Percentiles rank a stretch among this genome's conserved stretches.
Conservation (phyloP, 305 asterid genomes). For the Rubia occidens region DNA sequence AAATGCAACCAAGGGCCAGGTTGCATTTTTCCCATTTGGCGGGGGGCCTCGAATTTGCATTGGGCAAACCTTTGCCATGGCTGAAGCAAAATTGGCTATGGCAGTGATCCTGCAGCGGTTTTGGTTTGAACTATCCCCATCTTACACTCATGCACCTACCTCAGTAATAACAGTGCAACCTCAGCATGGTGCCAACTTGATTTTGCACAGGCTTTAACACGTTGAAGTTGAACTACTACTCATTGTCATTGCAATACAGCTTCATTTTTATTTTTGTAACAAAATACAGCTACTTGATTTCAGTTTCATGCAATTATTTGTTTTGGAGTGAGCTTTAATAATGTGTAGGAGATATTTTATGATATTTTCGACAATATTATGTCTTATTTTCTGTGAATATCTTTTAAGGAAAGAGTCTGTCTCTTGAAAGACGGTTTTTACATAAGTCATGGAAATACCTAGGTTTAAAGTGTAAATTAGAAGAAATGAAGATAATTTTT, state of each 20-base stretch:
- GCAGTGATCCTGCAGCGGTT: slow-evolving; percentile 6
- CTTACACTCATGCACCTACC: not conserved
- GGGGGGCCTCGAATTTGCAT: slow-evolving; percentile 19
- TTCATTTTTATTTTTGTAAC: too few species aligned
- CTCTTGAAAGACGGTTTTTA: too few species aligned
- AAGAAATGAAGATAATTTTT: too few species aligned
- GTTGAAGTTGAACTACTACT: not conserved
- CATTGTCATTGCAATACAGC: too few species aligned
- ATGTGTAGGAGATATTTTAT: too few species aligned
- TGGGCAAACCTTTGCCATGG: slow-evolving; percentile 20
- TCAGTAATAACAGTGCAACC: not conserved
- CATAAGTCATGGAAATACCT: too few species aligned
- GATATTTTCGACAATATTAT: too few species aligned
- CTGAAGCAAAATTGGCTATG: slow-evolving; percentile 17
- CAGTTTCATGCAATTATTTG: too few species aligned
- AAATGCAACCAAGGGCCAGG: slow-evolving; percentile 28
- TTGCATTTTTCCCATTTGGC: slow-evolving; percentile 16
- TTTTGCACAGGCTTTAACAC: not conserved
- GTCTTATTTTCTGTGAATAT: too few species aligned
- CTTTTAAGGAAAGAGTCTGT: not conserved
- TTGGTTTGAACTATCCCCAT: slow-evolving; percentile 6
- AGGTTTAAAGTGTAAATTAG: too few species aligned
- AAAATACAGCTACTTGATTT: too few species aligned
- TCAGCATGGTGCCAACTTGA: slow-evolving; percentile 3
- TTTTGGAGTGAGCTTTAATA: too few species aligned